Conservation (phyloP, 495 filamentous ascomycete genomes). For the Bathelium albidoporum region DNA sequence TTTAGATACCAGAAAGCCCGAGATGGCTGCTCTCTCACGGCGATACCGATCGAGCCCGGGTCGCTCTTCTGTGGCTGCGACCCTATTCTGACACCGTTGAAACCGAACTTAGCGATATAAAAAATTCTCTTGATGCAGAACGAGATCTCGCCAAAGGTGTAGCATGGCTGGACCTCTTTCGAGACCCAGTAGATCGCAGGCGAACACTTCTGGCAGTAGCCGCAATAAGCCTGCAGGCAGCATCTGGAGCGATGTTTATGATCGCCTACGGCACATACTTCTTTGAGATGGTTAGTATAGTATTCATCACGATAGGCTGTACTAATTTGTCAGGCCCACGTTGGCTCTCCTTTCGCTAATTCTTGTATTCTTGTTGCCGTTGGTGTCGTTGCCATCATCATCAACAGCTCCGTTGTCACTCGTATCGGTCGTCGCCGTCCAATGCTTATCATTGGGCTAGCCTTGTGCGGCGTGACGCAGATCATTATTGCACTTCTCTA, state of each 20-base stretch:
- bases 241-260: conserved; percentile 52
- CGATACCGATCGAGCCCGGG: conserved; percentile 39
- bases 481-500: conserved; percentile 47
- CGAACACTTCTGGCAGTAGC: conserved; percentile 41
- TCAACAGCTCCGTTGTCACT: conserved; percentile 45
- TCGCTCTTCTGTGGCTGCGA: conserved; percentile 37
- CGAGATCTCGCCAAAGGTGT: conserved; percentile 33
- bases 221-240: conserved; percentile 45
- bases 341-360: conserved; percentile 50
- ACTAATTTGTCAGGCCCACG: conserved; percentile 9
- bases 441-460: conserved; percentile 42
- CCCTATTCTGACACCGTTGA: conserved; percentile 37
- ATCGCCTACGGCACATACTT: conserved; percentile 55
- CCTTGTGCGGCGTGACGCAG: conserved; percentile 44
- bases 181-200: conserved; percentile 31
- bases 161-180: conserved; percentile 11
- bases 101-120: conserved; percentile 43
- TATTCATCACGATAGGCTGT: no score
- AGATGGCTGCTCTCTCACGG: conserved; percentile 50
- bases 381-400: conserved; percentile 46
- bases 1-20: conserved; percentile 48
- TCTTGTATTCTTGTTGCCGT: conserved; percentile 46
- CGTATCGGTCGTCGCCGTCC: conserved; percentile 43
- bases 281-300: conserved; percentile 47
- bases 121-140: conserved; percentile 42